Evolutionary conservation across 208 protist genomes (phyloP), one percentile per base, ranked within the genome.

Genomic region (Trypanosoma conorhini): DNA sequence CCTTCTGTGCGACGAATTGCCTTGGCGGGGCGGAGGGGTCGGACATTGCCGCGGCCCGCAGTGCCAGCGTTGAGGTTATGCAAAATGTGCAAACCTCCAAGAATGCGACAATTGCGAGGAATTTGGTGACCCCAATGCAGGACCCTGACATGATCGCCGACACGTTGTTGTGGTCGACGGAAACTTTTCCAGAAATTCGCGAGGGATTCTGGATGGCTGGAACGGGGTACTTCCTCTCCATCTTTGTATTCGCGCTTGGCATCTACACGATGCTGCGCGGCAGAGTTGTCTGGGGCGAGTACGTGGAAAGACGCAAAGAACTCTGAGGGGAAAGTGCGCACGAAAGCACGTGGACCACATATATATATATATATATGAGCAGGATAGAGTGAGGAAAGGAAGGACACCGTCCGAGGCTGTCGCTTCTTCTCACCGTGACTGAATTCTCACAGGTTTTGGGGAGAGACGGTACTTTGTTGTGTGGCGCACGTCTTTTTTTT

Each of bases 261-360:
- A 81, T 92, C 54, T 88, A 83, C 72, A 51, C 87, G 40, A 77
- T 92, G 62, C 84, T 89, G 60, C 74, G 82, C 44, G 89, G 86
- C 30, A 71, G 70, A 64, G 80, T 62, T 59, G 68, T 87, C 7
- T 86, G 81, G 87, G 73, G 73, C 61, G 31, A 71, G 35, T 63
- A 51, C 42, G 31, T 57, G 30, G 38, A 62, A 3, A 31, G 21
- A 40, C 52, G 42, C 9, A 62, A 57, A 2, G 22, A 13, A 7
- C 8, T 51, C 22, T 59, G 19, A 52, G 15, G 46, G 69, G 38
- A 30, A 68, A 67, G 63, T 54, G 54, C 63, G 17, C 1, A 1
- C 50, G 50, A 1, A 54, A 54, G 26, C 42, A 46, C 42, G 42
- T 19, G 42, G 13, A 13, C 8, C 42, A 13, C 42, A 13, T 12